A percentile compares a stretch with the other conserved stretches of the same genome.
phyloP scores from a whole-genome alignment of 305 asterid genomes.

The Solanum hybrid region DNA sequence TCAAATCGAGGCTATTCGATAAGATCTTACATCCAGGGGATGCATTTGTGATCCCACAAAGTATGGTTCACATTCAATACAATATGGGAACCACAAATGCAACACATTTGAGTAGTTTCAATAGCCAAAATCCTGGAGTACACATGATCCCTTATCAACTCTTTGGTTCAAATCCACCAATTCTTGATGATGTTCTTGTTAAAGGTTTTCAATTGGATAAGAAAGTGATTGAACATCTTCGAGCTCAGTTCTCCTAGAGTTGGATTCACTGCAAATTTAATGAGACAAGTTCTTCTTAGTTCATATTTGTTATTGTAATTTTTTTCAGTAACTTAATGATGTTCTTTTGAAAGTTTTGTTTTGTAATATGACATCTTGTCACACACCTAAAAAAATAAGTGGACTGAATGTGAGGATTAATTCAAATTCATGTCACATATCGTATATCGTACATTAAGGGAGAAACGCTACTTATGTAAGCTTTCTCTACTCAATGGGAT shows the following conservation, averaged over 20 bases:
- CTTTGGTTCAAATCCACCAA: conserved; percentile 3
- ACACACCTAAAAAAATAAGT: background rate
- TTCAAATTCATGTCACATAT: background rate
- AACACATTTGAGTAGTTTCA: background rate
- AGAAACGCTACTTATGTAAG: background rate
- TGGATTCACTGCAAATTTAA: background rate
- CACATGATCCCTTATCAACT: background rate
- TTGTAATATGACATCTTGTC: background rate
- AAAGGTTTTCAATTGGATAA: conserved; percentile 8
- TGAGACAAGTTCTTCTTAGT: background rate
- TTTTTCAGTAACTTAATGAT: background rate
- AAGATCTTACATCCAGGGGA: conserved; percentile 16
- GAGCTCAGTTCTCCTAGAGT: conserved; percentile 2
- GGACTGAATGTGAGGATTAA: background rate
- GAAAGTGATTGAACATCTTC: conserved; percentile 2
- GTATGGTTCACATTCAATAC: conserved; percentile 13
- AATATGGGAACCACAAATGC: conserved; percentile 8
- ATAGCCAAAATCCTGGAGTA: conserved; percentile 19
- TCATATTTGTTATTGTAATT: background rate
- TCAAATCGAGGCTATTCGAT: conserved; percentile 2
- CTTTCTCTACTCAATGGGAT: background rate
- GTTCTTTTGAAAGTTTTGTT: background rate
- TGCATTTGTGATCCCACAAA: conserved; percentile 15
- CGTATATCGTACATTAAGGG: background rate
- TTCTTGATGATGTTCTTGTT: conserved; percentile 3